phyloP scores from a whole-genome alignment of 106 monocot genomes.

The Allium sativum region DNA sequence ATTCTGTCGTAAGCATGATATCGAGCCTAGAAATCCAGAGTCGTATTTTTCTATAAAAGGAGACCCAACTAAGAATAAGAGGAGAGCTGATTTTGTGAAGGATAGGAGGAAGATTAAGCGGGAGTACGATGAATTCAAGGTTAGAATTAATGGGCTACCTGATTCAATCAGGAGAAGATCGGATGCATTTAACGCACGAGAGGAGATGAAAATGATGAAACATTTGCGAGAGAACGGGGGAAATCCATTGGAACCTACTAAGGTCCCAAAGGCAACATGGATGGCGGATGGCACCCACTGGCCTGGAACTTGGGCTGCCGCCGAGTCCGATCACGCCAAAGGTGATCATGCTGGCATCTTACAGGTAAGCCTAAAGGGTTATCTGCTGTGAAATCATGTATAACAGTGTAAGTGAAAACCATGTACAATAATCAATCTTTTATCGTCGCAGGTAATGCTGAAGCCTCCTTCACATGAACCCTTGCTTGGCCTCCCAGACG shows the following conservation, averaged over 20 bases:
- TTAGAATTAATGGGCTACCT: constrained; percentile 53
- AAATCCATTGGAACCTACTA: constrained; percentile 17
- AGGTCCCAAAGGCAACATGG: constrained; percentile 52
- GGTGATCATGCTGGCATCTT: constrained; percentile 63
- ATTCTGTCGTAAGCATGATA: constrained; percentile 62
- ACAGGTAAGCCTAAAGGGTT: constrained; percentile 15
- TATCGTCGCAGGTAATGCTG: constrained; percentile 34
- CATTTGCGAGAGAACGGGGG: constrained; percentile 27
- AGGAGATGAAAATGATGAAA: constrained; percentile 51
- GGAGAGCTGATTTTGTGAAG: constrained; percentile 57
- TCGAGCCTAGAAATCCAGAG: constrained; percentile 57
- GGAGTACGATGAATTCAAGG: constrained; percentile 80
- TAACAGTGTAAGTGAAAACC: neutral
- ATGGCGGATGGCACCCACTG: constrained; percentile 48
- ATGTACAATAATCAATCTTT: neutral
- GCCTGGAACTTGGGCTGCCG: constrained; percentile 35
- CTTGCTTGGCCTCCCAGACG: constrained; percentile 22
- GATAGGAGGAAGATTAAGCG: constrained; percentile 59
- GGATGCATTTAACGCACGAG: constrained; percentile 37
- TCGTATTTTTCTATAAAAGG: constrained; percentile 47
- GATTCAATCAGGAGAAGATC: constrained; percentile 42
- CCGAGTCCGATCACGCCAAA: constrained; percentile 35
- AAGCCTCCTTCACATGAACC: constrained; percentile 39
- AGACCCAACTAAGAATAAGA: constrained; percentile 68
- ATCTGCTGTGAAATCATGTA: neutral